A percentile compares a stretch with the other conserved stretches of the same genome.
Conservation (phyloP, 345 rosid genomes). For the Murraya koenigii region DNA sequence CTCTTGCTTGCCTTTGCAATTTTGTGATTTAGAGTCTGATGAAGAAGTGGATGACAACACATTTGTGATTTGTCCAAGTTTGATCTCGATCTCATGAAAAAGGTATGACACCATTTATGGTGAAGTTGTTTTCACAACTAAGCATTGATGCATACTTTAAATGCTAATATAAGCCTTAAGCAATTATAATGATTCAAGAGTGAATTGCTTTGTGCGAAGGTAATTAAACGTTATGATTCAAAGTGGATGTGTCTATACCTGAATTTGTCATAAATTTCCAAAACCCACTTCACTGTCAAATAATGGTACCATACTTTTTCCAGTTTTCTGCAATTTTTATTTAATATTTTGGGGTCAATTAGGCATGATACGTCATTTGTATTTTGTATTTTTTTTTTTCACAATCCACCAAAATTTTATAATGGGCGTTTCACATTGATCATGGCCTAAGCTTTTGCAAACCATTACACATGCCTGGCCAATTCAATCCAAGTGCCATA, state of each 20-base stretch:
- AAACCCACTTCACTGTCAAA: constrained; percentile 6
- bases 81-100: constrained; percentile 10
- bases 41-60: constrained; percentile 26
- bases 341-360: neutral
- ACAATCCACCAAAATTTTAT: neutral
- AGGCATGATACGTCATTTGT: neutral
- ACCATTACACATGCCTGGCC: constrained; percentile 13
- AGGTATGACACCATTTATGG: constrained; percentile 17
- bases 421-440: constrained; percentile 10
- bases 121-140: constrained; percentile 9
- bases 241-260: neutral
- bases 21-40: neutral
- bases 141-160: neutral
- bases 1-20: constrained; percentile 13
- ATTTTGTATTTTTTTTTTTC: neutral
- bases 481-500: constrained; percentile 11
- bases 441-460: constrained; percentile 4
- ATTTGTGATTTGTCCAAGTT: constrained; percentile 2
- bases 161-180: neutral
- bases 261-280: constrained; percentile 4
- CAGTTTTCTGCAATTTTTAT: neutral
- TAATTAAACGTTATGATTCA: neutral
- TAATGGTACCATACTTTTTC: neutral
- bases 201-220: constrained; percentile 2
- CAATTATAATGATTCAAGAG: neutral